Evolutionary conservation across 805 yeast species (phyloP).

Genomic region (Candida railenensis): DNA sequence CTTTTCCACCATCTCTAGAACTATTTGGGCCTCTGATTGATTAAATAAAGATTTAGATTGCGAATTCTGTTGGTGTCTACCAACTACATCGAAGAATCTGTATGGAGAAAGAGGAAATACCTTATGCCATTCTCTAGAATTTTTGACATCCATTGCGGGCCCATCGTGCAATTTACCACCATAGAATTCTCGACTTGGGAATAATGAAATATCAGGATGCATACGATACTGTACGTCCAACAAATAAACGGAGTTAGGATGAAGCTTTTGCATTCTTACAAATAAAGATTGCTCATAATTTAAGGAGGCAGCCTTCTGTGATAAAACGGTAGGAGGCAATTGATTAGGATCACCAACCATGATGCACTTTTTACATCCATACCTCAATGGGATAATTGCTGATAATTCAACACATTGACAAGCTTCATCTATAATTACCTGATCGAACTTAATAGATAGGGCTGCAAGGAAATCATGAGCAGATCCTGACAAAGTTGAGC

Average conservation of each 20-base stretch:
- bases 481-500: slow-evolving; percentile 90
- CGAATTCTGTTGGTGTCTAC: slow-evolving; percentile 61
- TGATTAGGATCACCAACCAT: slow-evolving; percentile 99
- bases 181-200: slow-evolving; percentile 87
- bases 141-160: slow-evolving; percentile 59
- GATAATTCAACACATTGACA: slow-evolving; percentile 95
- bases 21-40: slow-evolving; percentile 66
- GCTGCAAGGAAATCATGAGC: slow-evolving; percentile 84
- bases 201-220: slow-evolving; percentile 89
- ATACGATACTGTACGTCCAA: slow-evolving; percentile 94
- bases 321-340: slow-evolving; percentile 93
- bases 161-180: slow-evolving; percentile 74
- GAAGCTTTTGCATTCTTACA: slow-evolving; percentile 82
- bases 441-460: slow-evolving; percentile 75
- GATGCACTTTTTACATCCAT: slow-evolving; percentile 86
- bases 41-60: slow-evolving; percentile 73
- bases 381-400: slow-evolving; percentile 85
- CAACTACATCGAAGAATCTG: slow-evolving; percentile 66
- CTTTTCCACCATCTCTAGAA: slow-evolving; percentile 59
- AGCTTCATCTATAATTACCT: slow-evolving; percentile 95
- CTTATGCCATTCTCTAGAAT: slow-evolving; percentile 74
- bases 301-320: slow-evolving; percentile 77
- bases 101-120: slow-evolving; percentile 64
- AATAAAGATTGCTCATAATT: slow-evolving; percentile 89
- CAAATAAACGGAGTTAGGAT: slow-evolving; percentile 61